phyloP scores from a whole-genome alignment of 2,329 filamentous ascomycete genomes.

The Aquanectria penicillioides region DNA sequence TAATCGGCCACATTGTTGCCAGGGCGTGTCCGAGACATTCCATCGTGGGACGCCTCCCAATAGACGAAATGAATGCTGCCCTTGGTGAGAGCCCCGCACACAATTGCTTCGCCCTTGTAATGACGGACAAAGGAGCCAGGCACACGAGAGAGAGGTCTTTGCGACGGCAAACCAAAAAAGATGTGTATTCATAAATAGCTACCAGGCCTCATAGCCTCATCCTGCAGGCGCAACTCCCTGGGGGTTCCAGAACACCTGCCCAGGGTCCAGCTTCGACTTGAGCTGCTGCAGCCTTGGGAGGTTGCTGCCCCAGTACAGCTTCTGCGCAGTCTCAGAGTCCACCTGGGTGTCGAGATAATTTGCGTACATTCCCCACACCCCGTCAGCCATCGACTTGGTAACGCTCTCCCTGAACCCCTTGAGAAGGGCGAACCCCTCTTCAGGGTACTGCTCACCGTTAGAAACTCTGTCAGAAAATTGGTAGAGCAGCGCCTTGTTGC shows the following conservation, averaged over 20 bases:
- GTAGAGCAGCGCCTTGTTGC: slow-evolving; percentile 59
- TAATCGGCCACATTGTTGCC: slow-evolving; percentile 1
- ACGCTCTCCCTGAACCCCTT: slow-evolving; percentile 48
- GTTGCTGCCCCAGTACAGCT: slow-evolving; percentile 50
- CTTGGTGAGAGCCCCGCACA: neutral
- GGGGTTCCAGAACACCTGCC: slow-evolving; percentile 53
- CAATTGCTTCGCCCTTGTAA: neutral
- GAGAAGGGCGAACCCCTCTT: slow-evolving; percentile 47
- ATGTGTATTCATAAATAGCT: neutral
- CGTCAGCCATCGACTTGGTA: slow-evolving; percentile 38
- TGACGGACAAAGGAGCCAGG: neutral
- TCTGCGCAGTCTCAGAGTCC: slow-evolving; percentile 45
- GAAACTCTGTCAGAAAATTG: slow-evolving; percentile 57
- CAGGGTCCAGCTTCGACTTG: slow-evolving; percentile 50
- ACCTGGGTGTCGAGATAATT: slow-evolving; percentile 54
- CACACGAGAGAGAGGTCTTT: neutral
- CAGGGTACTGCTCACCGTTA: slow-evolving; percentile 42
- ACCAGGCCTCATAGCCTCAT: neutral
- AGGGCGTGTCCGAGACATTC: slow-evolving; percentile 12
- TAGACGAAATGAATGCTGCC: slow-evolving; percentile 8
- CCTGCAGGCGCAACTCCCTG: slow-evolving; percentile 41
- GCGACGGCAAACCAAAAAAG: neutral
- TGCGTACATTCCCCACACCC: slow-evolving; percentile 53
- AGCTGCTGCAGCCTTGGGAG: slow-evolving; percentile 45
- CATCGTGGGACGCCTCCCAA: neutral